Conservation (phyloP, 2,329 filamentous ascomycete species). For the Neophaeococcomyces mojaviensis region DNA sequence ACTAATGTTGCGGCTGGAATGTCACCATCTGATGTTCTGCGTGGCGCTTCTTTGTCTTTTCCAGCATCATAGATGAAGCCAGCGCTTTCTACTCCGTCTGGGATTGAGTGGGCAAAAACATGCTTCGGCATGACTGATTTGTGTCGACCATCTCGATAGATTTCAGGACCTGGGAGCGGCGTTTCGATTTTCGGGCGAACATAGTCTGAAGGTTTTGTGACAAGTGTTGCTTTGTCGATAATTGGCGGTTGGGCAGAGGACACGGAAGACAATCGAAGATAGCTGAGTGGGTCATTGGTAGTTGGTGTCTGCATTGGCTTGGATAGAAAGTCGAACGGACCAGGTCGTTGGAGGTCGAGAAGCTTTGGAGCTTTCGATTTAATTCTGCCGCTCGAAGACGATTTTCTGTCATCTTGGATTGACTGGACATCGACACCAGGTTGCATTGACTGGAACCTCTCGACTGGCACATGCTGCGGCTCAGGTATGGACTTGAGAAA, state of each 20-base stretch:
- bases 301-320: neutral
- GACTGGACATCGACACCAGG: neutral
- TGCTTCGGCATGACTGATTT: neutral
- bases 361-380: neutral
- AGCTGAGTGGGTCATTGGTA: neutral
- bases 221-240: neutral
- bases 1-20: neutral
- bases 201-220: constrained; percentile 1
- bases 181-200: neutral
- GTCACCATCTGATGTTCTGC: neutral
- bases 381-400: neutral
- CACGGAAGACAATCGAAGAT: neutral
- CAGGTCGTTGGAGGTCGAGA: neutral
- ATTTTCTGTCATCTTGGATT: neutral
- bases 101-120: neutral
- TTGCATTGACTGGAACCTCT: too few relatives aligned
- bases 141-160: constrained; percentile 1
- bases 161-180: neutral
- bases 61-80: constrained; percentile 1
- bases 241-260: neutral
- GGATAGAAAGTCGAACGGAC: neutral
- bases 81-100: neutral
- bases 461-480: neutral
- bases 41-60: neutral
- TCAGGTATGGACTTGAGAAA: constrained; percentile 1